Percentiles rank a stretch among this genome's conserved stretches.
Evolutionary conservation across 2,329 filamentous ascomycete species (phyloP).

Genomic region (Fusarium verrucosum): DNA sequence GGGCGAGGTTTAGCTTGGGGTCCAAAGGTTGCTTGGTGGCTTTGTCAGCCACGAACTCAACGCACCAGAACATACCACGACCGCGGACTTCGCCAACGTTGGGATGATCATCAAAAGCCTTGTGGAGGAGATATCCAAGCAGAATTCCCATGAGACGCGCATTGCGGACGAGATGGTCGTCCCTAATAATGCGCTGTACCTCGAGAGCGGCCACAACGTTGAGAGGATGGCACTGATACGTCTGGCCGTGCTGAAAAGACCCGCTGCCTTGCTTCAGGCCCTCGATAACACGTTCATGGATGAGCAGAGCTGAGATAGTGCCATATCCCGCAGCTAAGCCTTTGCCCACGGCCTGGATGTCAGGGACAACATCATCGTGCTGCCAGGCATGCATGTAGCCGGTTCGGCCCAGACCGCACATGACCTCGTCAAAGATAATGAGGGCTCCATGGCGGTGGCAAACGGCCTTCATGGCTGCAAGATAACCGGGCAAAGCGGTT

Average conservation of each 20-base stretch:
- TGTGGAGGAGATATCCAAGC: background rate
- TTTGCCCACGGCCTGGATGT: constrained; percentile 53
- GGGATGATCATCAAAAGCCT: background rate
- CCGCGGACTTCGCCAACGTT: background rate
- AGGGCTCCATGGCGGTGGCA: constrained; percentile 65
- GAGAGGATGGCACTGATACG: background rate
- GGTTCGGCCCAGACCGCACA: constrained; percentile 65
- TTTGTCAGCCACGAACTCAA: background rate
- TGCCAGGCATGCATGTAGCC: constrained; percentile 68
- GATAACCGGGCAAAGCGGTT: constrained; percentile 55
- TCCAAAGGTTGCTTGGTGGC: background rate
- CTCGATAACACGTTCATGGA: constrained; percentile 40
- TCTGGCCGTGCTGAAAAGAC: background rate
- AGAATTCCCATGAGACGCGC: background rate
- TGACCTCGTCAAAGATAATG: constrained; percentile 67
- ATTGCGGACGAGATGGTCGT: background rate
- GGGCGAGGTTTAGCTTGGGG: background rate
- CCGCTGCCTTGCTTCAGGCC: background rate
- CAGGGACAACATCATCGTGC: constrained; percentile 50
- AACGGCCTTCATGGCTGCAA: constrained; percentile 59
- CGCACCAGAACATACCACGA: background rate
- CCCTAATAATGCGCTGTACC: background rate
- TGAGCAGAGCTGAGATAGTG: constrained; percentile 68
- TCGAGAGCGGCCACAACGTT: background rate
- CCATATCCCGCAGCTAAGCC: constrained; percentile 61